A percentile compares a stretch with the other conserved stretches of the same genome.
Conservation (phyloP, 2,329 filamentous ascomycete species). For the Paraconiothyrium brasiliense region DNA sequence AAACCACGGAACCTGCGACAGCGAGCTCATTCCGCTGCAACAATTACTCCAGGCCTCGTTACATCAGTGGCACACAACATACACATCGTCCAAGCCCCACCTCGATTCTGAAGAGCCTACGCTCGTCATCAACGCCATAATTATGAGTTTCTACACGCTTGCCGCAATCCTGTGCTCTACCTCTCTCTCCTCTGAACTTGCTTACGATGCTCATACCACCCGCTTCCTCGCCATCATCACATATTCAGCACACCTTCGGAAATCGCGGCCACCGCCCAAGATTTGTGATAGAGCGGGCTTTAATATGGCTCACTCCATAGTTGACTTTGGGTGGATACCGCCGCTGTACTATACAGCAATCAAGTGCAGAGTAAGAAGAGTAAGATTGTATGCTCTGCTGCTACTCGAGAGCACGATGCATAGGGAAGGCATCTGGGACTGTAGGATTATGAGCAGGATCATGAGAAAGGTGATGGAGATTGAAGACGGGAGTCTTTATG, state of each 20-base stretch:
- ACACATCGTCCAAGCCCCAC: neutral
- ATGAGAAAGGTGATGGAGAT: constrained; percentile 48
- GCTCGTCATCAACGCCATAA: constrained; percentile 12
- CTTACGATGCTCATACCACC: constrained; percentile 29
- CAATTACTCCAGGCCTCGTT: constrained; percentile 2
- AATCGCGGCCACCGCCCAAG: neutral
- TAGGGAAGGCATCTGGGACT: constrained; percentile 57
- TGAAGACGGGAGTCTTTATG: constrained; percentile 16
- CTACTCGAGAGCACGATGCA: constrained; percentile 42
- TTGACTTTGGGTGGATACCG: constrained; percentile 55
- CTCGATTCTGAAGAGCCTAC: constrained; percentile 7
- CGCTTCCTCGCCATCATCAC: constrained; percentile 8
- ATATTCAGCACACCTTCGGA: constrained; percentile 46
- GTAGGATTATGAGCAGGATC: constrained; percentile 40
- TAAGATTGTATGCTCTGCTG: constrained; percentile 50
- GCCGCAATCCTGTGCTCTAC: constrained; percentile 17
- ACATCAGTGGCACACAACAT: neutral
- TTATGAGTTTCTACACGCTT: constrained; percentile 17
- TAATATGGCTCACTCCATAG: constrained; percentile 43
- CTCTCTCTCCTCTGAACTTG: constrained; percentile 9
- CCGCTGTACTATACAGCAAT: constrained; percentile 57
- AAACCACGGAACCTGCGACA: neutral
- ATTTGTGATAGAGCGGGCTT: neutral
- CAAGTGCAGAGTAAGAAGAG: constrained; percentile 55
- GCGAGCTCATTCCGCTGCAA: neutral